Evolutionary conservation across 129 eudicot species (phyloP).

Genomic region (Chrysanthemum makinoi): DNA sequence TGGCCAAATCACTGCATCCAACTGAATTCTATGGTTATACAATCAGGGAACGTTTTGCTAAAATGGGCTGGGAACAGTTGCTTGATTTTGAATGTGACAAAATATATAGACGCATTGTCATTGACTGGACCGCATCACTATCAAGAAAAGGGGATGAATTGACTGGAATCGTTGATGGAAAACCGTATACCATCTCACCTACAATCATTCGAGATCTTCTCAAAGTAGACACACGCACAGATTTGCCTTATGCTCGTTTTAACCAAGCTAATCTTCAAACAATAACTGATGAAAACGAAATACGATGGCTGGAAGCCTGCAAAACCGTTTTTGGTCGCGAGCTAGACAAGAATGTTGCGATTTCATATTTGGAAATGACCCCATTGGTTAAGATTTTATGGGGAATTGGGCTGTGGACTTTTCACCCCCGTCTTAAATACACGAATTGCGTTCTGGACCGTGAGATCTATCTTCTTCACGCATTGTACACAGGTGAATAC

Average conservation of each 20-base stretch:
- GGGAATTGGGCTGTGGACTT: not conserved
- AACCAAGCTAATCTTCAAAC: not conserved
- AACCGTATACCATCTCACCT: not conserved
- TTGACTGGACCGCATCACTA: constrained; percentile 5
- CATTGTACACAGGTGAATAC: not conserved
- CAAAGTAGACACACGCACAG: not conserved
- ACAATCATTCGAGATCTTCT: not conserved
- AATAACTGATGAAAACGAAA: not conserved
- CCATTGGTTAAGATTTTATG: not conserved
- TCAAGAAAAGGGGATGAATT: constrained; percentile 2
- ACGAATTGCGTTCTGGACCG: not conserved
- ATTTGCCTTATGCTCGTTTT: not conserved
- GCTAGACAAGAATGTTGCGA: not conserved
- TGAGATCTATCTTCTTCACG: constrained; percentile 1
- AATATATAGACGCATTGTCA: not conserved
- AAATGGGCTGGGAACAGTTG: constrained; percentile 12
- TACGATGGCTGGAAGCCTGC: not conserved
- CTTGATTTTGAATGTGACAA: not conserved
- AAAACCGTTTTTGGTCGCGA: not conserved
- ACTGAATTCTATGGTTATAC: constrained; percentile 7
- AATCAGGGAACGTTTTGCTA: constrained; percentile 3
- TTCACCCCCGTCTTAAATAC: not conserved
- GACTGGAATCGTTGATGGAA: constrained; percentile 1
- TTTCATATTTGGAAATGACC: not conserved
- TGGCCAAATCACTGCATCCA: not conserved